Base-by-base conservation (phyloP, 2,329 filamentous ascomycete genomes). In the Hypomyces perniciosus region DNA sequence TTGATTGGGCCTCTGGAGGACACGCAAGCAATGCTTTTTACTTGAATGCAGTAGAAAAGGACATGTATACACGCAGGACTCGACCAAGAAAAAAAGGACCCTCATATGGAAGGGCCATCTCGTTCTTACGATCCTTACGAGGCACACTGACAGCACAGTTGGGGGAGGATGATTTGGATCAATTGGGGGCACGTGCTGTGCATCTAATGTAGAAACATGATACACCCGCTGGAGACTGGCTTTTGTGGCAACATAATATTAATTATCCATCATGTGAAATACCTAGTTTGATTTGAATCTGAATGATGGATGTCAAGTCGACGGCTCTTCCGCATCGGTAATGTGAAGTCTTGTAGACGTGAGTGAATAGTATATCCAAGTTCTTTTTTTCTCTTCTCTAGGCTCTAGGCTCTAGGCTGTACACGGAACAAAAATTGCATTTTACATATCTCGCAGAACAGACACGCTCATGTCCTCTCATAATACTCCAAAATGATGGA, bases 71-170 rank as follows among this genome's bases (percentile, higher is more conserved):
- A 55, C 51, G 51, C 37, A 56, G 61, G 45, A 44, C 35, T 34
- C 46, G 48, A 51, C 35, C 48, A 52, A 41, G 40, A 29, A 44
- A 48, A 45, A 52, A 52, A 40, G 26, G 27, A 38, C 45, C 50
- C 50, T 52, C 50, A 30, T 47, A 48, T 43, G 41, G 39, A 28
- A 44, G 45, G 40, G 44, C 39, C 38, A 44, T 77, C 68, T 66
- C 65, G 71, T 79, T 78, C 74, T 77, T 73, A 79, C 77, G 76
- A 78, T 80, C 76, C 74, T 79, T 78, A 76, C 70, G 72, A 76
- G 44, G 20, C 37, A 51, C 43, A 41, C 33, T 34, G 42, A 31
- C 34, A 29, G 48, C 28, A 61, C 62, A 64, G 59, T 57, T 60
- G 62, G 57, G 57, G 56, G 60, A 52, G 54, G 53, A 58, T 48